Base-by-base conservation (phyloP, 179 eudicot species). In the Carnegiea gigantea region DNA sequence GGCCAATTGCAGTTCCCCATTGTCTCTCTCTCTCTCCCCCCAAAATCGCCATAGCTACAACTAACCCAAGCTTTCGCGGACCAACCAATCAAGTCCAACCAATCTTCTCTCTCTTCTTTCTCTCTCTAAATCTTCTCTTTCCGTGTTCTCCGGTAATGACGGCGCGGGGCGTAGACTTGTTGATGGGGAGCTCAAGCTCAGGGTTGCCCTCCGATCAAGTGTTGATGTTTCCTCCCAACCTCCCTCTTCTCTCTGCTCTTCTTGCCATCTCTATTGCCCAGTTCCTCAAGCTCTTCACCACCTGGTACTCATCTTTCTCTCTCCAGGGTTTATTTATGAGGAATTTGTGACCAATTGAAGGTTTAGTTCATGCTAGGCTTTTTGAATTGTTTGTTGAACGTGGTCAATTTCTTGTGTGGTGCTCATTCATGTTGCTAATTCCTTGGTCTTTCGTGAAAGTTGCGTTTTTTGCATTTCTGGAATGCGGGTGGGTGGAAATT, bases 281-380 rank as follows among this genome's bases (percentile, higher is more conserved):
- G 70, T 76, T 76, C 48, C 79, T 76, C 79, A 76, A 76, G 49
- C 79, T 57, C 49, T 76, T 76, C 70, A 76, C 70, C 49, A 20
- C 79, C 79, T 76, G 79, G 79, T 76, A 75, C 3, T 44, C 3
- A 4, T 75, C 53, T 28, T 30, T 59, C 62, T 67, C 43, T 44
- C 60, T 65, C 81, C 33, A 54, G 18, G 14, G 2, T 23, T 28
- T 15, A 13, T 17, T 30, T 26, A 8, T 11, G 4, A 13, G 11
- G 15, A 18, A 64, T 9, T 44, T 65, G 5, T 0, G 38, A 10
- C 10, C 17, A 9, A 70, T 30, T 70, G 33, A 2, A 36, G 43
- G 73, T 30, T 68, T 26, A 30, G 20, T 1, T 70, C 73, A 15
- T 36, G 21, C 23, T 36, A 70, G 73, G 73, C 46, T 17, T 70